Evolutionary conservation across 768 basidiomycete genomes (phyloP), one percentile per base, ranked within the genome.

Genomic region (Tubosaeta brunneosetosa): DNA sequence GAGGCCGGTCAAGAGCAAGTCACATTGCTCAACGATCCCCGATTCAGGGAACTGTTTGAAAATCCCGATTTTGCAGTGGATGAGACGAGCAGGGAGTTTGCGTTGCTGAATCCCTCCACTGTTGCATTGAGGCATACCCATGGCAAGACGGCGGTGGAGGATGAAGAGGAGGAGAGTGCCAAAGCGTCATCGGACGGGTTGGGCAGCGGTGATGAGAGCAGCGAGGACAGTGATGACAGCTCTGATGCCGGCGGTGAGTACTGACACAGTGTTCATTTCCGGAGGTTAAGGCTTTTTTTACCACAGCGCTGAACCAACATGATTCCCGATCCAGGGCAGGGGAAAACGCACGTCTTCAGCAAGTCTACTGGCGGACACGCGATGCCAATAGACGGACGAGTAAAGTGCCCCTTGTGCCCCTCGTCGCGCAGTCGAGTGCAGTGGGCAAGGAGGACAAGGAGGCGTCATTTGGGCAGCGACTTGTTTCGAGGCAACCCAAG

Each of bases 51-150:
- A 42, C 78, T 99, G 36, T 99, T 97, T 70, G 84, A 91, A 71
- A 85, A 97, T 64, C 86, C 91, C 4, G 89, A 90, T 51, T 99
- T 91, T 68, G 79, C 87, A 62, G 89, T 99, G 58, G 95, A 98
- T 70, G 90, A 94, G 73, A 79, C 72, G 38, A 89, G 77, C 59
- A 77, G 90, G 61, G 97, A 98, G 73, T 98, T 78, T 67, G 88
- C 86, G n/a, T 70, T 98, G 58, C 82, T 97, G 66, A 94, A 98
- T 68, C 95, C 95, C 13, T 94, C 93, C 17, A 71, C 86, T 10
- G 83, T 73, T n/a, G 77, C 80, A 29, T 79, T 79, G 64, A 80
- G 75, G 66, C 71, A 74, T 63, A 62, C 59, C 32, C 71, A 75
- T 57, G 69, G 70, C 46, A 90, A 81, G 77, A 94, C 91, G 1